Percentiles rank a stretch among this genome's conserved stretches.
Conservation (phyloP, 1,139 yeast species). For the Pichia sp. region DNA sequence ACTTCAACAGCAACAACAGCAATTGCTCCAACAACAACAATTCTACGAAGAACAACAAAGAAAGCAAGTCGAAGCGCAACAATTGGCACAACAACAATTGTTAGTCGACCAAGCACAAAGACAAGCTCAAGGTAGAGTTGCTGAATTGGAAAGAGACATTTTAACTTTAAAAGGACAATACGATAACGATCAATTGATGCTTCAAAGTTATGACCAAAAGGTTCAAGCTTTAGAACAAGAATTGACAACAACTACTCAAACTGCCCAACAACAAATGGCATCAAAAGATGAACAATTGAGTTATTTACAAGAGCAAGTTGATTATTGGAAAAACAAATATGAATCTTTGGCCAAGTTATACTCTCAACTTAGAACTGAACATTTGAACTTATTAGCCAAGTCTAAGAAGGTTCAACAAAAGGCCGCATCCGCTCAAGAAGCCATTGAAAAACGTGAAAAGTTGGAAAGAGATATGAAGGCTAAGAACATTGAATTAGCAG, state of each 20-base stretch:
- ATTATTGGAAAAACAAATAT: constrained; percentile 82
- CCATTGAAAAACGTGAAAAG: constrained; percentile 80
- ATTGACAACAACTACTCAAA: constrained; percentile 56
- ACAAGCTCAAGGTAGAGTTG: constrained; percentile 76
- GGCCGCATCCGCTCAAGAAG: constrained; percentile 92
- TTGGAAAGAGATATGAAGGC: constrained; percentile 82
- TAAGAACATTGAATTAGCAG: constrained; percentile 86
- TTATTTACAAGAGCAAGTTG: constrained; percentile 72
- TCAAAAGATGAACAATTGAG: constrained; percentile 75
- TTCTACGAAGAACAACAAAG: constrained; percentile 68
- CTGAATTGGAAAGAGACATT: constrained; percentile 81
- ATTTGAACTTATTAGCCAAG: constrained; percentile 72
- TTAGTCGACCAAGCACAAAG: constrained; percentile 68
- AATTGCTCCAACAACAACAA: constrained; percentile 65
- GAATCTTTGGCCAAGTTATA: constrained; percentile 88
- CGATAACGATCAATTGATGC: constrained; percentile 80
- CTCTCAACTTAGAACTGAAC: constrained; percentile 91
- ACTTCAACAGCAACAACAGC: constrained; percentile 38
- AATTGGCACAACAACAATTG: constrained; percentile 71
- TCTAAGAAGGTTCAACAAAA: constrained; percentile 85
- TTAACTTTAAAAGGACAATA: constrained; percentile 76
- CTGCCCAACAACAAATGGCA: constrained; percentile 72
- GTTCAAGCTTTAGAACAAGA: constrained; percentile 84
- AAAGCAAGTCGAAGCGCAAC: constrained; percentile 73
- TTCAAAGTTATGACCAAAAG: constrained; percentile 85